A percentile compares a stretch with the other conserved stretches of the same genome.
phyloP scores from a whole-genome alignment of 495 filamentous ascomycete species.

The Podospora australis region DNA sequence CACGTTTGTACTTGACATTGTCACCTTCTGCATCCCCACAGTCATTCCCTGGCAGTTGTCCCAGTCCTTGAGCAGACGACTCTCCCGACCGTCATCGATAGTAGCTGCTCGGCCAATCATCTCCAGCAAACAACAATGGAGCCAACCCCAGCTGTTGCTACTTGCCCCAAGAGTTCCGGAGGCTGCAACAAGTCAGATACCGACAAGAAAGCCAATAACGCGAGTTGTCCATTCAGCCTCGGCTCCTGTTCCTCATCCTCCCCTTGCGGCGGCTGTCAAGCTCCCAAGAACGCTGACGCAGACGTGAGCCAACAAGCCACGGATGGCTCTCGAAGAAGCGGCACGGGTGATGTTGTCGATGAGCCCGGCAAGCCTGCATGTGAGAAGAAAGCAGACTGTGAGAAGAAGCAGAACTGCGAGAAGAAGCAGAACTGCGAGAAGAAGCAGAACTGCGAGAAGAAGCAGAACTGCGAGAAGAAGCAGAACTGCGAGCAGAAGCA shows the following conservation, averaged over 20 bases:
- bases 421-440: not conserved
- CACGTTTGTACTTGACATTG: not conserved
- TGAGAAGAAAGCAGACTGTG: not conserved
- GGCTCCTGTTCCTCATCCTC: too few relatives aligned
- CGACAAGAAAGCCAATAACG: not conserved
- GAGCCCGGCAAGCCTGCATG: not conserved
- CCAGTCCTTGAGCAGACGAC: not conserved
- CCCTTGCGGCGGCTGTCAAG: not conserved
- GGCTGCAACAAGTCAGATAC: not conserved
- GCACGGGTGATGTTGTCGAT: not conserved
- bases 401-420: not conserved
- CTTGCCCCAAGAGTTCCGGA: not conserved
- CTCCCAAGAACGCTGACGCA: not conserved
- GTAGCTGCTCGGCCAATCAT: not conserved
- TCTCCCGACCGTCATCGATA: not conserved
- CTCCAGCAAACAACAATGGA: not conserved
- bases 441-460: too few relatives aligned
- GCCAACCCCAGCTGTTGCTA: not conserved
- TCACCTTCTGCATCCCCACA: conserved; percentile 1
- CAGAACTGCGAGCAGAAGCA: too few relatives aligned
- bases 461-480: too few relatives aligned
- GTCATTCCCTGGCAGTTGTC: not conserved
- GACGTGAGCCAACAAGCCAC: not conserved
- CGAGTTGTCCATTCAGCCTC: not conserved
- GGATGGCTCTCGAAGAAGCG: not conserved